phyloP scores from a whole-genome alignment of 495 filamentous ascomycete genomes.

The Parmelia sp. region DNA sequence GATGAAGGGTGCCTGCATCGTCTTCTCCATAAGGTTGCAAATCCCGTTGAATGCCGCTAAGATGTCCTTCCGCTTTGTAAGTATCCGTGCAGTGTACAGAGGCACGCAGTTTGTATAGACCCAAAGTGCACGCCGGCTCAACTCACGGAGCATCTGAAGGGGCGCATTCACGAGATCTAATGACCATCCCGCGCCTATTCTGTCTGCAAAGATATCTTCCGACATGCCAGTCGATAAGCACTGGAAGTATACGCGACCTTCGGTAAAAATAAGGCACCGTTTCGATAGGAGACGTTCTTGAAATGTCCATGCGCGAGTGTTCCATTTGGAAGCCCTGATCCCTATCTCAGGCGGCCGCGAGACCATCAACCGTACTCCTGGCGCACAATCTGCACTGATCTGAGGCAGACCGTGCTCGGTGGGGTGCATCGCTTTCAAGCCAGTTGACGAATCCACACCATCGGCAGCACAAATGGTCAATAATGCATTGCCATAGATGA shows the following conservation, averaged over 20 bases:
- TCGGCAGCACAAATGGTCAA: slow-evolving; percentile 16
- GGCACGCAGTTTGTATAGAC: slow-evolving; percentile 4
- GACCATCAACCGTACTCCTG: slow-evolving; percentile 9
- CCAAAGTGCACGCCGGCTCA: slow-evolving; percentile 1
- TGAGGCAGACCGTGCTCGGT: slow-evolving; percentile 1
- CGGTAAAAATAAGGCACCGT: slow-evolving; percentile 8
- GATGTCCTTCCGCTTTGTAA: slow-evolving; percentile 5
- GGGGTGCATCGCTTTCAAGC: slow-evolving; percentile 12
- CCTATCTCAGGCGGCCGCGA: slow-evolving; percentile 9
- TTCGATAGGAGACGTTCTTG: slow-evolving; percentile 11
- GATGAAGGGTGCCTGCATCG: slow-evolving; percentile 1
- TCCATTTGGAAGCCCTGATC: slow-evolving; percentile 4
- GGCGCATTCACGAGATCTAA: slow-evolving; percentile 10
- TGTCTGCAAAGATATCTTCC: slow-evolving; percentile 12
- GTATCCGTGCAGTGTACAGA: slow-evolving; percentile 6
- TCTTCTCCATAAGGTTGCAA: slow-evolving; percentile 3
- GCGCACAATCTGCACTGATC: slow-evolving; percentile 5
- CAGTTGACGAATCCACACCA: slow-evolving; percentile 10
- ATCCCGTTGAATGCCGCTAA: slow-evolving; percentile 9
- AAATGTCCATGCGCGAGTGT: slow-evolving; percentile 10
- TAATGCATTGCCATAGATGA: slow-evolving; percentile 11
- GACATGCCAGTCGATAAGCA: slow-evolving; percentile 13
- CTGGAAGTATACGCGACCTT: slow-evolving; percentile 8
- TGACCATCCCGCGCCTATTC: slow-evolving; percentile 5
- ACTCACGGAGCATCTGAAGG: slow-evolving; percentile 5